These are phyloP conservation scores for Scheffersomyces insectosa DNA, from an alignment of 1,139 yeast genomes.

Conservation along the genomic window DNA sequence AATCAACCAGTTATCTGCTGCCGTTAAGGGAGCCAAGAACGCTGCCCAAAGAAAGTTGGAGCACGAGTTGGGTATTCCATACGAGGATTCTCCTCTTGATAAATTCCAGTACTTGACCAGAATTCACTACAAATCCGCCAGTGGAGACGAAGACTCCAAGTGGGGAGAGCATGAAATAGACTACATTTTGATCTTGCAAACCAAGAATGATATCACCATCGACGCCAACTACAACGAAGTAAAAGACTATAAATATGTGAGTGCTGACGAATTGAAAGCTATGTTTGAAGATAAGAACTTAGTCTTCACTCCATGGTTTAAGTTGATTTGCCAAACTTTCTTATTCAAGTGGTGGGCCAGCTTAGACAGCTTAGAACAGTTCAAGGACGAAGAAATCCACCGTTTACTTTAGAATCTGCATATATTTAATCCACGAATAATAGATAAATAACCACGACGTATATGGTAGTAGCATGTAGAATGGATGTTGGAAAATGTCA, in stretches of 20 bases:
- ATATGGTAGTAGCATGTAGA: no score
- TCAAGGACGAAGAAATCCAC: conserved; percentile 47
- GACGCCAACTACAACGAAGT: conserved; percentile 79
- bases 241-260: conserved; percentile 75
- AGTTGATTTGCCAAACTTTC: conserved; percentile 87
- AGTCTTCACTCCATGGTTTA: conserved; percentile 96
- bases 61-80: conserved; percentile 89
- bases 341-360: conserved; percentile 93
- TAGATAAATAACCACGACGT: no score
- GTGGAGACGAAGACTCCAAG: conserved; percentile 59
- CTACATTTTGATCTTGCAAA: conserved; percentile 78
- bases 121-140: conserved; percentile 91
- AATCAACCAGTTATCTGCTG: conserved; percentile 44
- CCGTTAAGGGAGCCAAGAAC: conserved; percentile 74
- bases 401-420: conserved; percentile 34
- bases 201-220: conserved; percentile 53
- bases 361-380: conserved; percentile 55
- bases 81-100: conserved; percentile 59
- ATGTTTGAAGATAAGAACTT: conserved; percentile 71
- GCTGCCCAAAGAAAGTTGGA: conserved; percentile 92
- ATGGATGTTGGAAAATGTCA: no score
- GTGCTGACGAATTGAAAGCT: conserved; percentile 59
- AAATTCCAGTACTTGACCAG: conserved; percentile 84
- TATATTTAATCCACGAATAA: not conserved
- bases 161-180: conserved; percentile 99